Conservation (phyloP, 768 basidiomycete species). For the Tylopilus balloui region DNA sequence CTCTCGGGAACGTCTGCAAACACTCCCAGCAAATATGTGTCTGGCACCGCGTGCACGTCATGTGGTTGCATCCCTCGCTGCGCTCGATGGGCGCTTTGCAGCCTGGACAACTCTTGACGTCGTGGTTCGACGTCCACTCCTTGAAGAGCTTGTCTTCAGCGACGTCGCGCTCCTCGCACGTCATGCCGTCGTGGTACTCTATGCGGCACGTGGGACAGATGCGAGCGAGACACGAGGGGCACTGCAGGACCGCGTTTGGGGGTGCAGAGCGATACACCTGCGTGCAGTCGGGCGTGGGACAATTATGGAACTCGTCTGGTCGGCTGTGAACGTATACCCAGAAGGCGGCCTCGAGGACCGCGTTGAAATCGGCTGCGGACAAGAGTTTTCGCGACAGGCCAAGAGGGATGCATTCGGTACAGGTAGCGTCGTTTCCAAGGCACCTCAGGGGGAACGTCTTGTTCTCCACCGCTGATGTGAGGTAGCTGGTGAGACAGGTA, state of each 20-base stretch:
- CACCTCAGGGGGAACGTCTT: constrained; percentile 69
- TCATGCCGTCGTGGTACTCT: constrained; percentile 60
- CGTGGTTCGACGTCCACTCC: constrained; percentile 57
- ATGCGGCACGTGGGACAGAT: constrained; percentile 63
- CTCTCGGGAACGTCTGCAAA: constrained; percentile 60
- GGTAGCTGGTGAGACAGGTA: constrained; percentile 54
- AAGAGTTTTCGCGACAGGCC: constrained; percentile 47
- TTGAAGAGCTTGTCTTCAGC: constrained; percentile 55
- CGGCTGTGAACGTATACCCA: constrained; percentile 55
- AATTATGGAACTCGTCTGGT: constrained; percentile 62
- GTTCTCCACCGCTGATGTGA: constrained; percentile 52
- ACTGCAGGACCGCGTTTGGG: constrained; percentile 51
- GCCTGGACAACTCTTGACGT: constrained; percentile 71
- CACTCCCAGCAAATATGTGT: constrained; percentile 84
- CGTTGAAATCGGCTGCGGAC: constrained; percentile 47
- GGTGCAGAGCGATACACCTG: constrained; percentile 64
- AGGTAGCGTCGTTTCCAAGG: constrained; percentile 60
- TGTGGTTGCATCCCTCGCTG: constrained; percentile 75
- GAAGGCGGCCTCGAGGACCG: constrained; percentile 55
- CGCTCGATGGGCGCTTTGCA: constrained; percentile 72
- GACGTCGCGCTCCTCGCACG: constrained; percentile 55
- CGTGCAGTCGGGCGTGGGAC: constrained; percentile 75
- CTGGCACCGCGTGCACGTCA: constrained; percentile 70
- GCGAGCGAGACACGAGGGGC: constrained; percentile 65
- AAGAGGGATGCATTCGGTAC: constrained; percentile 54